Percentiles rank a stretch among this genome's conserved stretches.
Conservation (phyloP, 805 yeast genomes). For the Scheffersomyces ergatensis region DNA sequence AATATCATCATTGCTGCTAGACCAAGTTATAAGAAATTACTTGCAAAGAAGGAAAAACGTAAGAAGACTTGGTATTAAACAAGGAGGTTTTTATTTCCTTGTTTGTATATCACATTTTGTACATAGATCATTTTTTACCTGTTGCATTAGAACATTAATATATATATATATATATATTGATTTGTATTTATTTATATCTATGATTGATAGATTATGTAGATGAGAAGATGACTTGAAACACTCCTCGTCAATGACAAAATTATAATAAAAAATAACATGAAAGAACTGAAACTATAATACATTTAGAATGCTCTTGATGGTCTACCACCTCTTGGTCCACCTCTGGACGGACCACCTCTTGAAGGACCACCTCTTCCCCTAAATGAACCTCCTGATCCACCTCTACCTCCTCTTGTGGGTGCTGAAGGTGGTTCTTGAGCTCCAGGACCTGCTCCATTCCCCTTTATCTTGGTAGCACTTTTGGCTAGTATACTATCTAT, state of each 20-base stretch:
- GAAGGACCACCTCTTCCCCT: constrained; percentile 15
- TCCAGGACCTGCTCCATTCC: constrained; percentile 45
- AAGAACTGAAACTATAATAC: too few species aligned
- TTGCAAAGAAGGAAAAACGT: constrained; percentile 31
- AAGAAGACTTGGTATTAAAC: constrained; percentile 34
- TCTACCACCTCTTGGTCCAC: constrained; percentile 10
- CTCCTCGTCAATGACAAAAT: too few species aligned
- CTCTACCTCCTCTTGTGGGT: constrained; percentile 17
- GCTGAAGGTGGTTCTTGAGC: constrained; percentile 9
- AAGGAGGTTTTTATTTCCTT: constrained; percentile 20
- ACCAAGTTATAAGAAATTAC: constrained; percentile 41
- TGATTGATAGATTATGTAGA: too few species aligned
- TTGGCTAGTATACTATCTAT: constrained; percentile 62
- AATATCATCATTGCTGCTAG: constrained; percentile 63
- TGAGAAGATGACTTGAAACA: too few species aligned
- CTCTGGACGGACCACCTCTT: constrained; percentile 15
- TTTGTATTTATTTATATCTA: too few species aligned
- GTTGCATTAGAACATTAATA: too few species aligned
- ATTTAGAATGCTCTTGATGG: constrained; percentile 22
- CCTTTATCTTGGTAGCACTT: constrained; percentile 40
- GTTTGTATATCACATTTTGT: constrained; percentile 8
- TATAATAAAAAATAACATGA: too few species aligned
- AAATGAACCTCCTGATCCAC: constrained; percentile 32
- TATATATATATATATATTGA: too few species aligned
- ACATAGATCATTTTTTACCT: too few species aligned